These are phyloP conservation scores for Acorus gramineus DNA, from an alignment of 106 monocot species.

Conservation along the genomic window DNA sequence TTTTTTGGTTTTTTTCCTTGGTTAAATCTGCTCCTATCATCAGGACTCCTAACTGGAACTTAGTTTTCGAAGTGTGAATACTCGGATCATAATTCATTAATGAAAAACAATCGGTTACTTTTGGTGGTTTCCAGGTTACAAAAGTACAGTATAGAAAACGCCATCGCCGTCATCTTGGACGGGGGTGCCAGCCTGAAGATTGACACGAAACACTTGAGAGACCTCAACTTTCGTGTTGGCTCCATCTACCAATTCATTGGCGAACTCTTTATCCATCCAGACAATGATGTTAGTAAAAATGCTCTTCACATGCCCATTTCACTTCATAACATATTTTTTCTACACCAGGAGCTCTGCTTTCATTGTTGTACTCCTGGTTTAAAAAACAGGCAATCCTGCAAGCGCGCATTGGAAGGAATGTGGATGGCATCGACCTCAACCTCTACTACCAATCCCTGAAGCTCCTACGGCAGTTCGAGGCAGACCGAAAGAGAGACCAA, in stretches of 20 bases:
- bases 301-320: background rate
- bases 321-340: background rate
- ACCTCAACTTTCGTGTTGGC: slow-evolving; percentile 33
- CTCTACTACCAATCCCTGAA: slow-evolving; percentile 73
- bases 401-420: slow-evolving; percentile 78
- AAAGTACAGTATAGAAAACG: slow-evolving; percentile 47
- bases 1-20: no score
- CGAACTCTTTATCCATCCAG: slow-evolving; percentile 46
- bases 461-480: slow-evolving; percentile 58
- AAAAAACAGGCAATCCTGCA: slow-evolving; percentile 38
- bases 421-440: slow-evolving; percentile 81
- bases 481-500: slow-evolving; percentile 8
- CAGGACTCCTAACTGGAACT: no score
- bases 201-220: slow-evolving; percentile 50
- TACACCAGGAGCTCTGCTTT: background rate
- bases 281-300: slow-evolving; percentile 32
- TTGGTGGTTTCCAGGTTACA: slow-evolving; percentile 38
- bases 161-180: slow-evolving; percentile 48
- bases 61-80: no score
- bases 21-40: no score
- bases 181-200: slow-evolving; percentile 38
- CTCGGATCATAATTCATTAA: no score
- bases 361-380: slow-evolving; percentile 1
- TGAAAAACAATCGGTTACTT: background rate
- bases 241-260: slow-evolving; percentile 93